Base-by-base conservation (phyloP, 2,329 filamentous ascomycete species). In the Pseudonectria foliicola region DNA sequence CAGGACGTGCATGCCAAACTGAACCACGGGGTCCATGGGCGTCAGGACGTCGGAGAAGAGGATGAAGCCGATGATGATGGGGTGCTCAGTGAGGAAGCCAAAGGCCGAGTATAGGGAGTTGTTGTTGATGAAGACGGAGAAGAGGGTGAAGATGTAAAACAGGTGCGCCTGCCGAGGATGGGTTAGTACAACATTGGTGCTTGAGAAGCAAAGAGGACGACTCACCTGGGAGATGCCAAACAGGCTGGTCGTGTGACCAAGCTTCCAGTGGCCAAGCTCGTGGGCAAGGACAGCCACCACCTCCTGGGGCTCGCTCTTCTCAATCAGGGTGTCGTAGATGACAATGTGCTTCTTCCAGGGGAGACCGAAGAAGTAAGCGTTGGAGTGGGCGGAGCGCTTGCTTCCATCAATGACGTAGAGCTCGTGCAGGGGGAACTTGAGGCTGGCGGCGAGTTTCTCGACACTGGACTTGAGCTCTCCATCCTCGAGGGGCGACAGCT, bases 341-440 rank as follows among this genome's bases (percentile, higher is more conserved):
- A 98, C 92, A 68, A 98, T 98, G 70, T 96, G 93, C 76, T 96
- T 96, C 76, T 95, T 95, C 89, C 90, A 98, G 27, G 92, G 92
- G 37, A 98, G 76, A 41, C 92, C 92, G 53, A 93, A 95, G 68
- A 98, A 98, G 65, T 93, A 92, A 24, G 86, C 86, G 59, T 93
- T 93, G 63, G 82, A 87, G 67, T 93, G 86, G 23, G 85, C 82
- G 57, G 81, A 86, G 54, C 87, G 75, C 70, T 89, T 92, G 67
- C 82, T 88, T 39, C 86, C 86, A 55, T 93, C 86, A 54, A 98
- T 98, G 54, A 96, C 89, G 56, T 94, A 87, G 29, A 98, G 75
- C 57, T 96, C 88, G 44, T 84, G 80, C 21, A 98, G 80, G 2
- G 92, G 92, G 64, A 98, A 98, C 44, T 90, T 79, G 48, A 98